These are phyloP conservation scores for Cercospora canescens DNA, from an alignment of 2,329 filamentous ascomycete species.

Conservation along the genomic window DNA sequence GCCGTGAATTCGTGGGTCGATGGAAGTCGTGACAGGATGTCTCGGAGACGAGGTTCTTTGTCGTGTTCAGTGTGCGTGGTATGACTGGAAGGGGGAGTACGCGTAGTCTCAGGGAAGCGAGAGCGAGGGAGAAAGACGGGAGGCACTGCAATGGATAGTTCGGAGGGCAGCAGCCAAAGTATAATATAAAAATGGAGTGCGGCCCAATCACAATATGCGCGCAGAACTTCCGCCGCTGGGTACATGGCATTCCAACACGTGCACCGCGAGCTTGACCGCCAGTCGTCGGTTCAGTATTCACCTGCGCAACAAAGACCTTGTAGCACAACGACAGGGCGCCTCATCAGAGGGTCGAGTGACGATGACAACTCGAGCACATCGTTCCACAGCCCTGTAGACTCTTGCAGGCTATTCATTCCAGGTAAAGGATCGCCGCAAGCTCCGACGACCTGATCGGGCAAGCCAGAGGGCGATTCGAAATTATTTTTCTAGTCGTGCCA, in stretches of 20 bases:
- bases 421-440: neutral
- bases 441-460: neutral
- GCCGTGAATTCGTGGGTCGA: neutral
- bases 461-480: neutral
- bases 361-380: neutral
- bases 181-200: conserved; percentile 1
- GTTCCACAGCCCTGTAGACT: neutral
- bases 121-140: neutral
- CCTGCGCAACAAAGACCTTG: neutral
- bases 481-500: conserved; percentile 5
- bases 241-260: conserved; percentile 4
- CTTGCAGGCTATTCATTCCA: neutral
- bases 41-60: neutral
- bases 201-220: neutral
- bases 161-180: neutral
- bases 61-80: neutral
- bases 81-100: neutral
- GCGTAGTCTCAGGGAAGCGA: neutral
- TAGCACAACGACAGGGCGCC: neutral
- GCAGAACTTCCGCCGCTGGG: neutral
- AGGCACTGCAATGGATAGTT: neutral
- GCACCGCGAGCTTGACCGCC: conserved; percentile 4
- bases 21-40: neutral
- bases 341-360: too few relatives aligned
- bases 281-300: conserved; percentile 5